Evolutionary conservation across 2,329 filamentous ascomycete species (phyloP).

Genomic region (Fusarium napiforme): DNA sequence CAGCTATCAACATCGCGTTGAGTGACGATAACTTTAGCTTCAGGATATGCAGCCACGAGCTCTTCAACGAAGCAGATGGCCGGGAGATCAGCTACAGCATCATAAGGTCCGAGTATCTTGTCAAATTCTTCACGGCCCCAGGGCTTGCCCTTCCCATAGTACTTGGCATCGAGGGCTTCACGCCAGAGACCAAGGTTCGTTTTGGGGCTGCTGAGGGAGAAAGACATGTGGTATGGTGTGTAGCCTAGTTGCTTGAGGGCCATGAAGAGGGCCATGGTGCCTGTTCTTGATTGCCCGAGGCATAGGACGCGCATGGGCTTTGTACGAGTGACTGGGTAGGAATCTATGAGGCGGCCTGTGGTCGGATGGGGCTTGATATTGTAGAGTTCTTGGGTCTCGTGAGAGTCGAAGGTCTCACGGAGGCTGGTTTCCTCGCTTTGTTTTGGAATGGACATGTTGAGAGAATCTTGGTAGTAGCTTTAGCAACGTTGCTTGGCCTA

Average conservation of each 20-base stretch:
- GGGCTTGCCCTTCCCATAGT: constrained; percentile 14
- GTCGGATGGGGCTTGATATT: constrained; percentile 28
- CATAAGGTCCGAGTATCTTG: constrained; percentile 24
- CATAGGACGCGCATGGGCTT: constrained; percentile 33
- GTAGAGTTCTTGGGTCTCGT: neutral
- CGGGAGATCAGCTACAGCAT: constrained; percentile 22
- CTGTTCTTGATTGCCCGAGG: constrained; percentile 28
- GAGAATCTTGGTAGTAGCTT: neutral
- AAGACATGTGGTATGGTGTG: constrained; percentile 25
- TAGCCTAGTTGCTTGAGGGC: constrained; percentile 28
- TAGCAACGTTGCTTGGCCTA: too few species aligned
- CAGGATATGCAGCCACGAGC: constrained; percentile 31
- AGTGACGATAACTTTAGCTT: constrained; percentile 26
- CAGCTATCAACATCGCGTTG: constrained; percentile 24
- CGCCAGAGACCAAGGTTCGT: constrained; percentile 26
- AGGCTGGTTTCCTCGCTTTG: neutral
- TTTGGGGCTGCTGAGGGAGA: constrained; percentile 10
- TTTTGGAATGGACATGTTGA: neutral
- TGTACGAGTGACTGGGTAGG: constrained; percentile 16
- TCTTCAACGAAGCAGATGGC: constrained; percentile 32
- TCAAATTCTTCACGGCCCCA: constrained; percentile 34
- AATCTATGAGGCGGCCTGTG: constrained; percentile 32
- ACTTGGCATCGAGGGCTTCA: constrained; percentile 37
- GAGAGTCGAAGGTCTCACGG: neutral
- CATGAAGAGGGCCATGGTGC: constrained; percentile 3